Percentiles rank a stretch among this genome's conserved stretches.
Evolutionary conservation across 169 alveolate genomes (phyloP).

Genomic region (Plasmodium adleri): DNA sequence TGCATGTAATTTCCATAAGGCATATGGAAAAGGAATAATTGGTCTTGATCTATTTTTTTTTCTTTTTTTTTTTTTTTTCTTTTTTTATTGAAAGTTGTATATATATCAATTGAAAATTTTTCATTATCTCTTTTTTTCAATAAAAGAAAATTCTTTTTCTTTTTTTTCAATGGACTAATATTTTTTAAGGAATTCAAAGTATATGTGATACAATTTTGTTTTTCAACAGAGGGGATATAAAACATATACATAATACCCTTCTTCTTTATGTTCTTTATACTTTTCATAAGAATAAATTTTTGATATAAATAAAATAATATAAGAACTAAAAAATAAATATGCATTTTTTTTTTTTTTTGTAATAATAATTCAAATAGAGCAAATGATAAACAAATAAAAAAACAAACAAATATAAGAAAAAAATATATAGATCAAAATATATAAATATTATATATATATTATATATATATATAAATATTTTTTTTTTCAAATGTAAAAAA

Average conservation of each 20-base stretch:
- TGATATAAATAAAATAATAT: background rate
- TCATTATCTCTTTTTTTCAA: conserved; percentile 24
- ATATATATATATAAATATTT: background rate
- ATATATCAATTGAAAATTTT: background rate
- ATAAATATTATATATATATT: background rate
- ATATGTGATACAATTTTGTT: conserved; percentile 18
- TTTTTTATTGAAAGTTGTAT: background rate
- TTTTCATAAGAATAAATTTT: background rate
- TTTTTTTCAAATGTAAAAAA: no score
- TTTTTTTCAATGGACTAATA: conserved; percentile 28
- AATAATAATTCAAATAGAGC: background rate
- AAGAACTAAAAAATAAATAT: conserved; percentile 1
- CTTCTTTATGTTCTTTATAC: background rate
- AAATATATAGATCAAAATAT: no score
- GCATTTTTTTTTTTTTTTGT: conserved; percentile 11
- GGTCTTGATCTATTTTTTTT: background rate
- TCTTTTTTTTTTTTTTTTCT: background rate
- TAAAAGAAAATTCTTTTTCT: conserved; percentile 44
- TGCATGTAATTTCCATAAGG: background rate
- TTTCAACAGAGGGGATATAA: conserved; percentile 58
- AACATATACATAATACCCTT: background rate
- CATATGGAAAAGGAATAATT: background rate
- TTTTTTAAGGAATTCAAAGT: background rate
- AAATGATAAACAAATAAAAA: no score
- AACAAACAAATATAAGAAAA: no score